These are phyloP conservation scores for Mortierella sp. DNA, from an alignment of 371 early-diverging fungal genomes.

Conservation along the genomic window DNA sequence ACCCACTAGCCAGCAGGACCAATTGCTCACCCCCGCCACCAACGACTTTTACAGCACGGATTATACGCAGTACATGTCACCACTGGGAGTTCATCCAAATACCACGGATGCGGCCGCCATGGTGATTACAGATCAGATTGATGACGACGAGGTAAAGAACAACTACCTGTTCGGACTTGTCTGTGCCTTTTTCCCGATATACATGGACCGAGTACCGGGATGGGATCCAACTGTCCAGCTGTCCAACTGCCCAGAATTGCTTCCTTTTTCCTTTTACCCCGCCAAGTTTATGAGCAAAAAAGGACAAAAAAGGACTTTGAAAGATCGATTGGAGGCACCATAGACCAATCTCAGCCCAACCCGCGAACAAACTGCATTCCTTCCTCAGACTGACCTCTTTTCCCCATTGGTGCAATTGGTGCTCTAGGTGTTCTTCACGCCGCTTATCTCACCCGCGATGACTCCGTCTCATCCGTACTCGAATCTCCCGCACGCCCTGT, in stretches of 20 bases:
- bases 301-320: neutral
- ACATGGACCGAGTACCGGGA: neutral
- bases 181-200: neutral
- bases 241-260: constrained; percentile 1
- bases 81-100: constrained; percentile 42
- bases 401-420: constrained; percentile 2
- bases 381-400: constrained; percentile 1
- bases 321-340: neutral
- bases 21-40: constrained; percentile 48
- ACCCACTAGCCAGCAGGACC: constrained; percentile 36
- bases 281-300: neutral
- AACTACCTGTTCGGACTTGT: neutral
- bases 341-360: constrained; percentile 5
- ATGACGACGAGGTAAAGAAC: constrained; percentile 53
- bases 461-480: constrained; percentile 70
- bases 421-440: constrained; percentile 72
- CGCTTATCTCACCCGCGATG: constrained; percentile 81
- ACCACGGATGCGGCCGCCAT: constrained; percentile 47
- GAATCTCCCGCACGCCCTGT: constrained; percentile 55
- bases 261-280: neutral
- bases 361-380: constrained; percentile 1
- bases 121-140: constrained; percentile 47
- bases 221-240: constrained; percentile 1
- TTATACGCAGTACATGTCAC: constrained; percentile 56
- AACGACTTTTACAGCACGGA: constrained; percentile 49